Evolutionary conservation across 169 alveolate species (phyloP), one percentile per base, ranked within the genome.

Genomic region (Eimeria necatrix): DNA sequence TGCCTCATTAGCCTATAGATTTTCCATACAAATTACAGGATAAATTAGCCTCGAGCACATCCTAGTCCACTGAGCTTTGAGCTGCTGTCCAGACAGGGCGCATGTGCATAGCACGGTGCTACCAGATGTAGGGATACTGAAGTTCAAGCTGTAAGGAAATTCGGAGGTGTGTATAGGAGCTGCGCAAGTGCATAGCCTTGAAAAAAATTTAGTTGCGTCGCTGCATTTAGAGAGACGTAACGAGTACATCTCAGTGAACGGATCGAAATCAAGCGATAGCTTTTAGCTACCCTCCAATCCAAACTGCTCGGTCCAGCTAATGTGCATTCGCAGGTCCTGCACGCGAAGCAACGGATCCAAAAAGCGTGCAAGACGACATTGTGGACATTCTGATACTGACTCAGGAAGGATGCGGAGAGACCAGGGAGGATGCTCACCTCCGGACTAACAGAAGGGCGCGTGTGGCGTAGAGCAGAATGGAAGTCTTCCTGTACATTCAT

Each of bases 231-330:
- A 20, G 41, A 32, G 41, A 32, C 41, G 41, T 32, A 32, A 32
- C 41, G 41, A 2, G 41, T 32, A 32, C 41, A 32, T 32, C 41
- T 32, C 41, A 32, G 41, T 32, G 41, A 32, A 32, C 41, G 41
- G 41, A 32, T 32, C 41, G 41, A 32, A 32, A 32, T 32, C 41
- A 32, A 32, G 41, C 3, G 49, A 46, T 16, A 61, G 46, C 80
- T n/a, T 53, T 87, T 53, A 87, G 85, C 93, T 87, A 48, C 99
- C 99, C 81, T 98, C 98, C 78, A 96, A 95, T 52, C 99, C 99
- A 91, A 96, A 98, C 78, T 96, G 98, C 74, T 90, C 94, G 18
- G 99, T 98, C 95, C 97, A 98, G 68, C 96, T 97, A 56, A 93
- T 93, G 49, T 97, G 96, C 85, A 96, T 96, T 18, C 95, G 96